Evolutionary conservation across 192 early-diverging fungal species (phyloP).

Genomic region (Linnemannia schmuckeri): DNA sequence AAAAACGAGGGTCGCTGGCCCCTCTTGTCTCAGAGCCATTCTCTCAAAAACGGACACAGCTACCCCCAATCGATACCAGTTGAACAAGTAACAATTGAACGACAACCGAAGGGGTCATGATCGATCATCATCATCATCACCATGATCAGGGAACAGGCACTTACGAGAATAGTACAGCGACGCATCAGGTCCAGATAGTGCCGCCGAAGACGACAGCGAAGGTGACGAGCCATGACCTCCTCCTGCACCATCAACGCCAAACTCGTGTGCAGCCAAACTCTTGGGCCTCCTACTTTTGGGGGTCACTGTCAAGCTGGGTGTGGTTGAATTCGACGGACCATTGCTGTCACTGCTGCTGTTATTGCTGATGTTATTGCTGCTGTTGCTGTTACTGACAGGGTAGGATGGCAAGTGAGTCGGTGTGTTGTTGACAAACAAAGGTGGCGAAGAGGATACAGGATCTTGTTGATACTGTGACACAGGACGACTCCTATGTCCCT

Average conservation of each 20-base stretch:
- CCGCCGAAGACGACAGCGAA: not conserved
- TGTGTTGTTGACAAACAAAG: not conserved
- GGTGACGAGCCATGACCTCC: constrained; percentile 10
- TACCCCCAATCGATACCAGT: not conserved
- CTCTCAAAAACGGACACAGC: not conserved
- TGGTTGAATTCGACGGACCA: not conserved
- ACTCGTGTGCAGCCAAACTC: constrained; percentile 46
- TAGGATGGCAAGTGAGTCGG: not conserved
- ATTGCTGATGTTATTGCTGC: constrained; percentile 15
- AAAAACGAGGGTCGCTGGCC: not conserved
- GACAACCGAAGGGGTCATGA: not conserved
- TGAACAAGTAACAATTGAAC: not conserved
- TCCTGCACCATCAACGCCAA: constrained; percentile 11
- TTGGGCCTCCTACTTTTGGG: constrained; percentile 46
- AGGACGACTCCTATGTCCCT: constrained; percentile 44
- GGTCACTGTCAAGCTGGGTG: constrained; percentile 3
- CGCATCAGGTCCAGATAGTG: constrained; percentile 19
- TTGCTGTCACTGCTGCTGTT: not conserved
- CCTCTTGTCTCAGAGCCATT: not conserved
- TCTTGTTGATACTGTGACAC: constrained; percentile 37
- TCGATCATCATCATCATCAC: not conserved
- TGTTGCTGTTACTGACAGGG: not conserved
- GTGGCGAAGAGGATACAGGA: constrained; percentile 1
- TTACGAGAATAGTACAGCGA: constrained; percentile 28
- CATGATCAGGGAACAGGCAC: not conserved